Evolutionary conservation across 2,329 filamentous ascomycete genomes (phyloP).

Genomic region (Calonectria leucothoes): DNA sequence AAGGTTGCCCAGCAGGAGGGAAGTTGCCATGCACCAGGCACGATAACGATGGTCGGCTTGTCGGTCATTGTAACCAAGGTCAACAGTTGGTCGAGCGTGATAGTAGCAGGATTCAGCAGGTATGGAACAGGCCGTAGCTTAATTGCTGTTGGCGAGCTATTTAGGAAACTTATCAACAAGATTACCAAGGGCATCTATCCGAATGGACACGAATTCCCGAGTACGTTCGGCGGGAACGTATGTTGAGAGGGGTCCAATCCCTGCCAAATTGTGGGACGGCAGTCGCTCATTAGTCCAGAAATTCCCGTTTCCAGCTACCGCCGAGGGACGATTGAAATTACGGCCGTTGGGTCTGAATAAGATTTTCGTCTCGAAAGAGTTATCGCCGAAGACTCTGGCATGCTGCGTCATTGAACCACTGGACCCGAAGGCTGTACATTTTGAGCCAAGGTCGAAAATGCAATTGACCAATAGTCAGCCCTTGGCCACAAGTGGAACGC

Average conservation of each 20-base stretch:
- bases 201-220: not conserved
- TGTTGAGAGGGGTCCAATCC: not conserved
- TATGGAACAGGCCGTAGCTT: no score
- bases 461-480: not conserved
- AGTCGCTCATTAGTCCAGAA: not conserved
- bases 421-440: not conserved
- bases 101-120: not conserved
- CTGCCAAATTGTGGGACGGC: not conserved
- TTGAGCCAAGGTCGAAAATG: not conserved
- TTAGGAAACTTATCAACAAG: not conserved
- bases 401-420: not conserved
- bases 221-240: not conserved
- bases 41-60: not conserved
- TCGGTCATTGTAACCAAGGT: not conserved
- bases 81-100: no score
- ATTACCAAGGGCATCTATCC: not conserved
- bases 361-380: not conserved
- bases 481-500: not conserved
- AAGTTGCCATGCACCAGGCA: conserved; percentile 10
- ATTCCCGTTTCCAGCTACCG: not conserved
- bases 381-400: not conserved
- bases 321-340: not conserved
- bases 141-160: no score
- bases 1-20: not conserved
- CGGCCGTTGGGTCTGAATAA: not conserved